Percentiles rank a stretch among this genome's conserved stretches.
Evolutionary conservation across 1,284 basidiomycete genomes (phyloP).

Genomic region (Spongispora temasekensis): DNA sequence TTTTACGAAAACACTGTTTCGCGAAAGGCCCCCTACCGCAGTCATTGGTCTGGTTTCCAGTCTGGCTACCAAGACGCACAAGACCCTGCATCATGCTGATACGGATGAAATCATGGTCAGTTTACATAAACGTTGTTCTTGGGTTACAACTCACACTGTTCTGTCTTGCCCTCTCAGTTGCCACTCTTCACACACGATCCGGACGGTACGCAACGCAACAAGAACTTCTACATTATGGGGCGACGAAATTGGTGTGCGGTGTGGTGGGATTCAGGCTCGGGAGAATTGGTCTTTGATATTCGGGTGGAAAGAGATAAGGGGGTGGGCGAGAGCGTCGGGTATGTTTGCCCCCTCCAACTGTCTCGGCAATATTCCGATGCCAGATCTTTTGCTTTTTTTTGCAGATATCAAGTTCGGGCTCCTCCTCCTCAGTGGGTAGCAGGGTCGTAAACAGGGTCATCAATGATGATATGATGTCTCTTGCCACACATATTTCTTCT

Average conservation of each 20-base stretch:
- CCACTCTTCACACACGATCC: constrained; percentile 82
- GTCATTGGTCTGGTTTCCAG: constrained; percentile 83
- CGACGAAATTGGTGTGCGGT: constrained; percentile 90
- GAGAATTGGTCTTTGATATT: constrained; percentile 84
- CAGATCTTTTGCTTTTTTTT: background rate
- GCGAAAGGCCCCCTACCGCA: constrained; percentile 73
- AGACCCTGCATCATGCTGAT: constrained; percentile 70
- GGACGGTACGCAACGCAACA: constrained; percentile 61
- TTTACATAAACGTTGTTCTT: constrained; percentile 31
- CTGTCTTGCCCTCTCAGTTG: constrained; percentile 46
- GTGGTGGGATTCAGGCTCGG: constrained; percentile 56
- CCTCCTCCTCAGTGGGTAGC: constrained; percentile 54
- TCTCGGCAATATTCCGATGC: background rate
- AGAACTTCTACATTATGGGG: constrained; percentile 83
- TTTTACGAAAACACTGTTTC: no score
- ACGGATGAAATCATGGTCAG: constrained; percentile 92
- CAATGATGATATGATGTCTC: constrained; percentile 10
- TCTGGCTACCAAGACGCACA: constrained; percentile 82
- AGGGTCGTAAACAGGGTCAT: constrained; percentile 11
- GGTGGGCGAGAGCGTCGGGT: constrained; percentile 75
- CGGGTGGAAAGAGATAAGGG: constrained; percentile 87
- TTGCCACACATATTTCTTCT: background rate
- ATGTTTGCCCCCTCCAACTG: constrained; percentile 16
- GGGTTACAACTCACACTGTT: background rate
- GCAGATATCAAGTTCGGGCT: constrained; percentile 49